Base-by-base conservation (phyloP, 108 stramenopile species). In the Craspedostauros australis region DNA sequence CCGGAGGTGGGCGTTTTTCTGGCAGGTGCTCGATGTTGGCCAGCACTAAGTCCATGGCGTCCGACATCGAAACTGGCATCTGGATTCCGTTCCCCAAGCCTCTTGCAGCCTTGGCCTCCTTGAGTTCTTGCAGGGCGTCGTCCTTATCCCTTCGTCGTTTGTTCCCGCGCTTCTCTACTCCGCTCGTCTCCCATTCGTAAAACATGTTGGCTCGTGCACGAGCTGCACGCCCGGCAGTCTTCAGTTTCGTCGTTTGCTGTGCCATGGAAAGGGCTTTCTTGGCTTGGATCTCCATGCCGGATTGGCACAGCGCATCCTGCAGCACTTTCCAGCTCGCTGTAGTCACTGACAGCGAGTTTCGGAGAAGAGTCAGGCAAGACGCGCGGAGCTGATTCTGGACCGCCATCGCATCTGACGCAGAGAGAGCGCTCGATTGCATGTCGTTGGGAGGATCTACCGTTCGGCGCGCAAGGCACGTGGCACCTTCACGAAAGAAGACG, bases 71-170 rank as follows among this genome's bases (percentile, higher is more conserved):
- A 2, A 68, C 68, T 7, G 92, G 92, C 4, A 90, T 57, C 46
- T 93, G 92, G 55, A 93, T 86, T 11, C 92, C 92, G 37, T 82
- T 55, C 40, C 92, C 92, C 59, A 93, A 64, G 45, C 92, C 92
- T 43, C 88, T 66, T 7, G 83, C 84, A 23, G 80, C 71, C 50
- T 86, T 86, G 26, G 88, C 86, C 12, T 85, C 82, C 30, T 82
- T 50, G 60, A 92, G 79, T 52, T 81, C 74, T 1, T 78, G 86
- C 64, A 87, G 64, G 22, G 81, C 86, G 73, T 88, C 86, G 45
- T 93, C 87, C 0, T 82, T 82, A 45, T 86, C 85, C 38, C 82
- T 68, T 52, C 86, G 77, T 27, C 92, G 73, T 60, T 87, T 87
- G 20, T 59, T 72, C 12, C 55, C 66, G n/a, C 82, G 76, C 24